phyloP scores from a whole-genome alignment of 2,329 filamentous ascomycete species.

The Pseudogymnoascus sp. region DNA sequence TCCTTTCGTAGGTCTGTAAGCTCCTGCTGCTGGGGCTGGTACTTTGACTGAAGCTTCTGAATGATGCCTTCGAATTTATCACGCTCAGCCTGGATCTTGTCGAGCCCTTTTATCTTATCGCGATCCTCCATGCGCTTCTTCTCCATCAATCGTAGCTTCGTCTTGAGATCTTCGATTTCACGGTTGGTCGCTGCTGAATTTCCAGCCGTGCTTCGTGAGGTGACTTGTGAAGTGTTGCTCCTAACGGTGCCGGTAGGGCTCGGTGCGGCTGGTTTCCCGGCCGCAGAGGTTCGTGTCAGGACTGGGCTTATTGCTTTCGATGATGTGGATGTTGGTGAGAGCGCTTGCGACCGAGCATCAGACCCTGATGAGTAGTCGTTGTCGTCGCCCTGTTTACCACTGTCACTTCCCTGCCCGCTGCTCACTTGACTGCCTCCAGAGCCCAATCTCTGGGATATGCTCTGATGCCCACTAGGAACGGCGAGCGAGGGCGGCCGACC shows the following conservation, averaged over 20 bases:
- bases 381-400: conserved; percentile 32
- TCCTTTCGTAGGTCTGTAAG: conserved; percentile 66
- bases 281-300: conserved; percentile 20
- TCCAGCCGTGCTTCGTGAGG: conserved; percentile 16
- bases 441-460: conserved; percentile 19
- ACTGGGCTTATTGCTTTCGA: conserved; percentile 22
- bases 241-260: conserved; percentile 10
- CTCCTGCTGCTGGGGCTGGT: conserved; percentile 76
- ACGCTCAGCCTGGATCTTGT: conserved; percentile 65
- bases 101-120: conserved; percentile 71
- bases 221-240: conserved; percentile 19
- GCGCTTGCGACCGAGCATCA: conserved; percentile 23
- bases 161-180: conserved; percentile 80
- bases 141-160: conserved; percentile 79
- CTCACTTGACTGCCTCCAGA: conserved; percentile 26
- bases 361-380: conserved; percentile 19
- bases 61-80: conserved; percentile 79
- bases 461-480: background rate
- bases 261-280: conserved; percentile 17
- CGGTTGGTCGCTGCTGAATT: conserved; percentile 29
- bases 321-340: conserved; percentile 19
- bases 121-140: conserved; percentile 79
- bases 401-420: conserved; percentile 21
- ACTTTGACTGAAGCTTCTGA: conserved; percentile 83
- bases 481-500: conserved; percentile 18